Percentiles rank a stretch among this genome's conserved stretches.
Evolutionary conservation across 1,284 basidiomycete species (phyloP).

Genomic region (Puccinia hordei): DNA sequence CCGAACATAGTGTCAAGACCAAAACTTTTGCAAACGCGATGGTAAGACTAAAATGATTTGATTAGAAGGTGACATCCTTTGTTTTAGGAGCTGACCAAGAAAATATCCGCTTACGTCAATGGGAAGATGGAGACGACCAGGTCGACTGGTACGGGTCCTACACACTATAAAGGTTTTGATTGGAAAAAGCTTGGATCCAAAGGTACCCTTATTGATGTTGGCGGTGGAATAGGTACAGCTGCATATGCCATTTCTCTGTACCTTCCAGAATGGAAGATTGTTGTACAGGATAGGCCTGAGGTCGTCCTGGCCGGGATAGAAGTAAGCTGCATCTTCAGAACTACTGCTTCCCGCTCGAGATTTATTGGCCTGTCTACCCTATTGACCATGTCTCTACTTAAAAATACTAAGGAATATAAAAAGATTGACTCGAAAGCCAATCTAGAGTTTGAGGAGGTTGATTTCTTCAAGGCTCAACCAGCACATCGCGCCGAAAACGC

Average conservation of each 20-base stretch:
- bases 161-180: not conserved
- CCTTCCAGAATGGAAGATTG: conserved; percentile 16
- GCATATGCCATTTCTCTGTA: conserved; percentile 4
- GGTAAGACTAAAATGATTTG: not conserved
- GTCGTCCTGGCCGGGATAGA: not conserved
- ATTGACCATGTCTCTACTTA: not conserved
- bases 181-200: conserved; percentile 8
- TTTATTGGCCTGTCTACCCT: too few relatives aligned
- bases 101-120: not conserved
- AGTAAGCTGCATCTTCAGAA: not conserved
- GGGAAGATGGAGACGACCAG: not conserved
- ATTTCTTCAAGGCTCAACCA: conserved; percentile 14
- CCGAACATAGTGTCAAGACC: not conserved
- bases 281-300: conserved; percentile 19
- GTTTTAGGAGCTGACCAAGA: too few relatives aligned
- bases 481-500: not conserved
- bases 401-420: not conserved
- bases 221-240: conserved; percentile 20
- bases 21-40: conserved; percentile 12
- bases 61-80: too few relatives aligned
- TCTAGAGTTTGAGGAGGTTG: not conserved
- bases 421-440: conserved; percentile 2
- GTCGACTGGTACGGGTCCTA: not conserved
- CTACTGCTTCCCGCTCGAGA: not conserved
- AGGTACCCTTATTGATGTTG: conserved; percentile 21